Conservation (phyloP, 139 green algal species). For the Coelastrella sp. region DNA sequence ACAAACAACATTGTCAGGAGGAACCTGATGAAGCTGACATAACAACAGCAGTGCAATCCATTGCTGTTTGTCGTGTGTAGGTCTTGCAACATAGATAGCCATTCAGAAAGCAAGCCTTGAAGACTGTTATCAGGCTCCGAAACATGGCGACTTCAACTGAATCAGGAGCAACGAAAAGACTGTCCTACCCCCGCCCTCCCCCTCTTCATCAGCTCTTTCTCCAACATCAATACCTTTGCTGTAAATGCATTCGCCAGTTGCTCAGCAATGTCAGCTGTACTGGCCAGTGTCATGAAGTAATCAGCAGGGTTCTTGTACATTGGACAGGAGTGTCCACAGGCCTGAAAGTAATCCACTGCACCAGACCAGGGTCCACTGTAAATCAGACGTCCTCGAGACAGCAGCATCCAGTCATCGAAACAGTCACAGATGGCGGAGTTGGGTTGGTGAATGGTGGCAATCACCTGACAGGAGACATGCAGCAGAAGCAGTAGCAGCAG, state of each 20-base stretch:
- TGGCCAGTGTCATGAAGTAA: conserved; percentile 59
- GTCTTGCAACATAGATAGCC: too few relatives aligned
- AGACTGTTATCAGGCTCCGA: too few relatives aligned
- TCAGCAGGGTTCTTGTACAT: conserved; percentile 79
- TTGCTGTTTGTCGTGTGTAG: too few relatives aligned
- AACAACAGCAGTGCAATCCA: too few relatives aligned
- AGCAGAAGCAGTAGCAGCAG: not conserved
- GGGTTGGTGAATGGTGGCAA: conserved; percentile 83
- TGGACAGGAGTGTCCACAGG: conserved; percentile 60
- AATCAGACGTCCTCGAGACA: conserved; percentile 64
- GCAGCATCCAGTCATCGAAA: conserved; percentile 86
- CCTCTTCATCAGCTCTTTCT: too few relatives aligned
- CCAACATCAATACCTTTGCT: not conserved
- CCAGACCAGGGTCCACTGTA: conserved; percentile 75
- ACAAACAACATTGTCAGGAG: too few relatives aligned
- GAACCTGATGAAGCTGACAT: too few relatives aligned
- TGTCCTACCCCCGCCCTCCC: too few relatives aligned
- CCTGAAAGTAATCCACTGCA: conserved; percentile 67
- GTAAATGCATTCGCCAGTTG: conserved; percentile 19
- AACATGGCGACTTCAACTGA: too few relatives aligned
- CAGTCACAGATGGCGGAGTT: conserved; percentile 74
- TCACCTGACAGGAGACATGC: conserved; percentile 14
- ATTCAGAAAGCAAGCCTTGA: too few relatives aligned
- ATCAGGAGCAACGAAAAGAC: not conserved
- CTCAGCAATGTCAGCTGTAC: not conserved